Evolutionary conservation across 169 alveolate genomes (phyloP).

Genomic region (Perkinsus chesapeaki): DNA sequence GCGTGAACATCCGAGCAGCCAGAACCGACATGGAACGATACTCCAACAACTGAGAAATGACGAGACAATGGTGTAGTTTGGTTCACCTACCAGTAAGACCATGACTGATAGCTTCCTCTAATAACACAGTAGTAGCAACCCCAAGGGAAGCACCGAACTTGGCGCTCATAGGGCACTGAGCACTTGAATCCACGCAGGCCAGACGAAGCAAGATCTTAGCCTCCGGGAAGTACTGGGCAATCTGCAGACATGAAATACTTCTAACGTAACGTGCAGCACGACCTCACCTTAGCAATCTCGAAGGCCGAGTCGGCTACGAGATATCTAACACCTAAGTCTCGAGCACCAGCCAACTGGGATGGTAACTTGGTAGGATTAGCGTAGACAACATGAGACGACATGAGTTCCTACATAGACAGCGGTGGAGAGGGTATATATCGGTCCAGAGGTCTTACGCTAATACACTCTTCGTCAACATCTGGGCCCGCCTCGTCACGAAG

Average conservation of each 20-base stretch:
- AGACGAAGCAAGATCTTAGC: conserved; percentile 20
- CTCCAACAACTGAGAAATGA: conserved; percentile 15
- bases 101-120: neutral
- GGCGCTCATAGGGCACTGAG: conserved; percentile 22
- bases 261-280: neutral
- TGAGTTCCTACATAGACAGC: neutral
- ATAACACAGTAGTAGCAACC: neutral
- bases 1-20: conserved; percentile 21
- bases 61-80: neutral
- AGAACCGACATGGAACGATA: conserved; percentile 20
- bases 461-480: neutral
- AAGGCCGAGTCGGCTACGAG: conserved; percentile 9
- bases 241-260: neutral
- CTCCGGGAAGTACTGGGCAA: neutral
- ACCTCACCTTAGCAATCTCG: conserved; percentile 6
- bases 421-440: too few relatives aligned
- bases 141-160: conserved; percentile 23
- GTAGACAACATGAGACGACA: conserved; percentile 1
- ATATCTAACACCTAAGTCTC: neutral
- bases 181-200: conserved; percentile 9
- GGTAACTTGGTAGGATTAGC: conserved; percentile 21
- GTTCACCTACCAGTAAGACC: neutral
- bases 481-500: neutral
- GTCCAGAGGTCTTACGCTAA: neutral
- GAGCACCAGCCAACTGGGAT: neutral